phyloP scores from a whole-genome alignment of 192 early-diverging fungal species.

The Gaertneriomyces sp. region DNA sequence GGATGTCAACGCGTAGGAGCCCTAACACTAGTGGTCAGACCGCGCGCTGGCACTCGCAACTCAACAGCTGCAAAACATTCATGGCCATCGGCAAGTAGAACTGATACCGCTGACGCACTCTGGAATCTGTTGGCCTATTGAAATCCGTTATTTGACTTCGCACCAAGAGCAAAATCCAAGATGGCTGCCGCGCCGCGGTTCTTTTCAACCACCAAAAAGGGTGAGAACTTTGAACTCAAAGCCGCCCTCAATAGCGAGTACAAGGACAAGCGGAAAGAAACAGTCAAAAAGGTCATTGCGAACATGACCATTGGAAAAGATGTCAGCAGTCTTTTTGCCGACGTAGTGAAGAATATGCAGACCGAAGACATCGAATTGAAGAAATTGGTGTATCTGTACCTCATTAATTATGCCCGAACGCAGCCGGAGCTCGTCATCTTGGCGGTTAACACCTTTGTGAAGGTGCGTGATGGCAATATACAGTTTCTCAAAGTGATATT shows the following conservation, averaged over 20 bases:
- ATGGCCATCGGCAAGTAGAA: too few relatives aligned
- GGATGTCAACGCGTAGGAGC: too few relatives aligned
- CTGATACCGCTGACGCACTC: too few relatives aligned
- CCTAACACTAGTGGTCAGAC: too few relatives aligned
- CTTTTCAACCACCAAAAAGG: constrained; percentile 73
- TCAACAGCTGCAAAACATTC: too few relatives aligned
- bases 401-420: constrained; percentile 97
- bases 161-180: not conserved
- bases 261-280: constrained; percentile 91
- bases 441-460: constrained; percentile 97
- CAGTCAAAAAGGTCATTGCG: constrained; percentile 97
- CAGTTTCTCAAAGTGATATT: not conserved
- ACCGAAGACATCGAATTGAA: constrained; percentile 97
- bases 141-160: too few relatives aligned
- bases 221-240: constrained; percentile 98
- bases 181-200: constrained; percentile 39
- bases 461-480: constrained; percentile 48
- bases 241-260: constrained; percentile 97
- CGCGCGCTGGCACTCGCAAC: too few relatives aligned
- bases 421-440: constrained; percentile 96
- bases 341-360: constrained; percentile 99
- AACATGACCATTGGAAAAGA: constrained; percentile 99
- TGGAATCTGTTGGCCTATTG: too few relatives aligned
- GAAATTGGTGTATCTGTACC: constrained; percentile 95
- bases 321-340: constrained; percentile 89